These are phyloP conservation scores for Rhododendron ovatum DNA, from an alignment of 148 eudicot species.

Conservation along the genomic window DNA sequence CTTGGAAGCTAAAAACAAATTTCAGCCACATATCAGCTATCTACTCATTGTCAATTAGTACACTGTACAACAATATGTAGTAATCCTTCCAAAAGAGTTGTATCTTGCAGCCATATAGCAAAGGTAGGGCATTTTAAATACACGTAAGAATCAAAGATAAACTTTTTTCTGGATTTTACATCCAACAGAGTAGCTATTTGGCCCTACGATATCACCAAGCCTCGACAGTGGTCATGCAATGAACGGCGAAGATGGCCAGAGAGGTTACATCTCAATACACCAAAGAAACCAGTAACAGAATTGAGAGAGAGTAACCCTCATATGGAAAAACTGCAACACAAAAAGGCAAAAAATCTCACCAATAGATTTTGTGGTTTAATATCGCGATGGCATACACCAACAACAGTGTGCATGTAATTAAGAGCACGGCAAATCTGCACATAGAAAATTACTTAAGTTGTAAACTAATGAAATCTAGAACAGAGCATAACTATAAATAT, in stretches of 20 bases:
- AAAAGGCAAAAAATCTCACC: constrained; percentile 38
- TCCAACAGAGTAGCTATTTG: neutral
- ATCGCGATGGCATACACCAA: constrained; percentile 95
- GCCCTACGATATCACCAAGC: neutral
- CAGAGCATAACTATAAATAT: neutral
- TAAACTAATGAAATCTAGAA: neutral
- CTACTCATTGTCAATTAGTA: neutral
- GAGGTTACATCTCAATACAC: neutral
- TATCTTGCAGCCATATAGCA: neutral
- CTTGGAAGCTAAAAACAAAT: neutral
- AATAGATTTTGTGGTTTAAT: constrained; percentile 93
- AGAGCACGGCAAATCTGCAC: constrained; percentile 83
- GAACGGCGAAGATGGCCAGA: neutral
- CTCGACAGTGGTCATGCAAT: neutral
- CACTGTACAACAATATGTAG: neutral
- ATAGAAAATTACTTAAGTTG: neutral
- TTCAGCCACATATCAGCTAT: neutral
- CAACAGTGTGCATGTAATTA: constrained; percentile 73
- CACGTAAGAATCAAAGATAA: neutral
- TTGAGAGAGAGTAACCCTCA: neutral
- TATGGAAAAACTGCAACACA: neutral
- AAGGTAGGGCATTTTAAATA: neutral
- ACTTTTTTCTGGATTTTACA: neutral
- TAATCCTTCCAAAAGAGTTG: neutral
- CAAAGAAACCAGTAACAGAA: neutral